Evolutionary conservation across 371 early-diverging fungal genomes (phyloP), one percentile per base, ranked within the genome.

Genomic region (Cladochytrium tenue): DNA sequence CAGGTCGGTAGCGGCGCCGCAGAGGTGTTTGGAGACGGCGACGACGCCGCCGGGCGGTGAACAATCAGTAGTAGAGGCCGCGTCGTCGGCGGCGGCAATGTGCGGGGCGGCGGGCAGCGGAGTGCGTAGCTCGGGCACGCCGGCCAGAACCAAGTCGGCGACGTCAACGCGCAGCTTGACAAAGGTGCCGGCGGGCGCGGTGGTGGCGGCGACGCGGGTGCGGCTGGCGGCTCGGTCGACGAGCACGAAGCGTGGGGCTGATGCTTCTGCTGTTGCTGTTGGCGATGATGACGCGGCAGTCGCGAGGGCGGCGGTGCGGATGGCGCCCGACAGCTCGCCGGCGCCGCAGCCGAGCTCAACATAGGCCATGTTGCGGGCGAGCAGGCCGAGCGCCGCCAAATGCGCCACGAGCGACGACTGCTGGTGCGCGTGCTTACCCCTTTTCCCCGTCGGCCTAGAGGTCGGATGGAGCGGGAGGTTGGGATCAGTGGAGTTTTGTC

Each of bases 1-100:
- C 3, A 63, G 32, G 52, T 63, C 63, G 26, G 63, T 55, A 15
- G 55, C 63, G 25, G 35, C 53, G 2, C 63, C 63, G 63, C 63
- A 53, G 2, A 63, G 27, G 52, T 63, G 63, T 56, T 63, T 63
- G 23, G 63, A 63, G 27, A 26, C 27, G 4, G 25, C 63, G 32
- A 63, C 53, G 23, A 63, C 31, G 20, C 55, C 53, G 31, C 10
- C 28, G n/a, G n/a, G n/a, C n/a, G n/a, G n/a, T n/a, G n/a, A n/a
- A n/a, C n/a, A n/a, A n/a, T n/a, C n/a, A n/a, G n/a, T n/a, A n/a
- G n/a, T n/a, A n/a, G n/a, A n/a, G n/a, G n/a, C n/a, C n/a, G n/a
- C n/a, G n/a, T n/a, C n/a, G 20, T 43, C 43, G 13, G 20, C 7
- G 43, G 43, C 13, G 43, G 43, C 43, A 20, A 43, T 43, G 43